These are phyloP conservation scores for Claviceps sp. DNA, from an alignment of 2,329 filamentous ascomycete genomes.

Conservation along the genomic window DNA sequence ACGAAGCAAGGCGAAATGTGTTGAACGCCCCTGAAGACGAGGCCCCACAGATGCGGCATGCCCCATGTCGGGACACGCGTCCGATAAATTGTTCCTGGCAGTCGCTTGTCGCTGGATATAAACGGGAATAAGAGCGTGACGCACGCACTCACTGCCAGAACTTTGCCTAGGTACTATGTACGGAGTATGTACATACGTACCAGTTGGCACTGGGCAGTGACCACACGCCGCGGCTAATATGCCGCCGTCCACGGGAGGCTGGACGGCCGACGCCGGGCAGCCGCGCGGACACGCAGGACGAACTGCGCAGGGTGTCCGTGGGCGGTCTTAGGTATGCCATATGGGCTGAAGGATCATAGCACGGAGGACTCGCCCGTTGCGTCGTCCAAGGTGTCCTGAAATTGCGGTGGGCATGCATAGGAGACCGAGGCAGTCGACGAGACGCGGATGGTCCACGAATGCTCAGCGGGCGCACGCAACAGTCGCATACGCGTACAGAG, in stretches of 20 bases:
- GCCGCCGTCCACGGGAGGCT: neutral
- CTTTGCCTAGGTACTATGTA: no score
- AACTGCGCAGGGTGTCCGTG: neutral
- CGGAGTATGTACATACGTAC: no score
- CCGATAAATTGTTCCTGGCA: neutral
- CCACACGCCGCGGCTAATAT: neutral
- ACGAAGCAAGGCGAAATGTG: neutral
- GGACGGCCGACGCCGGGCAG: neutral
- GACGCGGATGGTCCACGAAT: no score
- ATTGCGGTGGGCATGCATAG: neutral
- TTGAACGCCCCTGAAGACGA: neutral
- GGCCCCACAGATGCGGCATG: no score
- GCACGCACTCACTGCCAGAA: neutral
- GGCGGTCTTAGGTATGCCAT: neutral
- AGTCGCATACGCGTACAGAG: no score
- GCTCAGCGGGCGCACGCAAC: no score
- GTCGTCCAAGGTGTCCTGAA: neutral
- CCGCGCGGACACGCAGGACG: neutral
- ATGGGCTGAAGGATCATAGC: neutral
- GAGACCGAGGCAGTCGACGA: neutral
- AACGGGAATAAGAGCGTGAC: neutral
- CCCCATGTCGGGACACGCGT: no score
- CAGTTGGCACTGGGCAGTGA: no score
- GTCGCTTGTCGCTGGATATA: neutral
- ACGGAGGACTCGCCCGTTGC: neutral